phyloP scores from a whole-genome alignment of 768 basidiomycete species.

The Sarcomyxa edulis region DNA sequence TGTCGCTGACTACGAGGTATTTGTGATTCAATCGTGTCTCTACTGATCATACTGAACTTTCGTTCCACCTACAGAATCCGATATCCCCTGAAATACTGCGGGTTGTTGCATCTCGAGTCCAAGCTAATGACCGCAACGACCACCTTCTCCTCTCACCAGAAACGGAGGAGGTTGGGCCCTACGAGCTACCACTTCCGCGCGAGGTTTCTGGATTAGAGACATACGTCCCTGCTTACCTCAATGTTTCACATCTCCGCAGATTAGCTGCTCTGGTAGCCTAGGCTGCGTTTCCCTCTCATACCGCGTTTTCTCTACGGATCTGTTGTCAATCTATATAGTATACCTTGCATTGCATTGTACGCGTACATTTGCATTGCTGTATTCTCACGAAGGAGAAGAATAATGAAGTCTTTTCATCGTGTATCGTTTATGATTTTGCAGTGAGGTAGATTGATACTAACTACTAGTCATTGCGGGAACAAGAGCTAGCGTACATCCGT shows the following conservation, averaged over 20 bases:
- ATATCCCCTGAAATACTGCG: constrained; percentile 96
- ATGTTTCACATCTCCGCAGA: constrained; percentile 83
- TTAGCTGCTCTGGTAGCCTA: constrained; percentile 83
- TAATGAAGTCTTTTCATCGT: no score
- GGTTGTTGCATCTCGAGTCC: constrained; percentile 92
- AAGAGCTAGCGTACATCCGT: constrained; percentile 35
- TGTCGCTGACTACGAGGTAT: constrained; percentile 96
- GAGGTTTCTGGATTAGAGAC: constrained; percentile 97
- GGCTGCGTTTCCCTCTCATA: constrained; percentile 1
- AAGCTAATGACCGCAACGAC: constrained; percentile 95
- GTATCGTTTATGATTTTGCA: no score
- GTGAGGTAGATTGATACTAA: no score
- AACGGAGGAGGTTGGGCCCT: constrained; percentile 94
- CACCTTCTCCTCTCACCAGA: constrained; percentile 94
- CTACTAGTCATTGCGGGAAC: no score
- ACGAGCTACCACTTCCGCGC: constrained; percentile 88
- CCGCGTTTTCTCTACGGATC: constrained; percentile 13
- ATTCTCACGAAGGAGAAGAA: no score
- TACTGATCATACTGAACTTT: constrained; percentile 1
- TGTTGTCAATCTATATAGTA: constrained; percentile 24
- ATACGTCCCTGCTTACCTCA: constrained; percentile 89
- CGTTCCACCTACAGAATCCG: constrained; percentile 58
- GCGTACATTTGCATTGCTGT: constrained; percentile 32
- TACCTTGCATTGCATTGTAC: constrained; percentile 37
- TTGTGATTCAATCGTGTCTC: constrained; percentile 10